Base-by-base conservation (phyloP, 2,329 filamentous ascomycete genomes). In the Fusarium sp. region DNA sequence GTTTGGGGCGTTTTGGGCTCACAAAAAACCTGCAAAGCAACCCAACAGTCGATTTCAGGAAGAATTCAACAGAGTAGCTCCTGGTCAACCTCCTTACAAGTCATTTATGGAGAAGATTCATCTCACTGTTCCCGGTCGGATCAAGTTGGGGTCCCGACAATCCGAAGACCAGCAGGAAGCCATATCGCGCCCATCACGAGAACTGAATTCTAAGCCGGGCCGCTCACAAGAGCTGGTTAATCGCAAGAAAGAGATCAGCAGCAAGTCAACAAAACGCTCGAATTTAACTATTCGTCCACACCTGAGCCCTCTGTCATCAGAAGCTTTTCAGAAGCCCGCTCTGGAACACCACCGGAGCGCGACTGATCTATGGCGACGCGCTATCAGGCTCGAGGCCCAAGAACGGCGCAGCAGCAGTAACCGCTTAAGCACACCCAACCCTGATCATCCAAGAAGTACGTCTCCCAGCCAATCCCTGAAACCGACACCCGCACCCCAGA, bases 21-120 rank as follows among this genome's bases (percentile, higher is more conserved):
- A 75, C 4, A 78, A 74, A 30, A 78, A 78, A 37, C 74, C 71
- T 3, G 72, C 72, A 3, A 56, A 65, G n/a, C 76, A 74, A 11
- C 61, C 81, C 2, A 67, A 66, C 47, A 84, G 81, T 66, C 82
- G 77, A 18, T 86, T 85, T 68, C 77, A 71, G 10, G 83, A 86
- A 62, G 77, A 83, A 6, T 80, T 84, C 52, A 47, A 57, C 6
- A 37, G 46, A 6, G 27, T 40, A 7, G 18, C 41, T 8, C 61
- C 61, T 7, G 76, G 54, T 12, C 52, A 30, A 9, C 23, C 54
- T 6, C 13, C 27, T 27, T 62, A 73, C 48, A 70, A 63, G 10
- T 82, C 81, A 12, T 66, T 84, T 31, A 71, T 82, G 37, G 73
- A 77, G 6, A 82, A 76, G 37, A 65, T 85, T 0, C 78, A 82